Evolutionary conservation across 768 basidiomycete species (phyloP).

Genomic region (Pleurotus cornucopiae): DNA sequence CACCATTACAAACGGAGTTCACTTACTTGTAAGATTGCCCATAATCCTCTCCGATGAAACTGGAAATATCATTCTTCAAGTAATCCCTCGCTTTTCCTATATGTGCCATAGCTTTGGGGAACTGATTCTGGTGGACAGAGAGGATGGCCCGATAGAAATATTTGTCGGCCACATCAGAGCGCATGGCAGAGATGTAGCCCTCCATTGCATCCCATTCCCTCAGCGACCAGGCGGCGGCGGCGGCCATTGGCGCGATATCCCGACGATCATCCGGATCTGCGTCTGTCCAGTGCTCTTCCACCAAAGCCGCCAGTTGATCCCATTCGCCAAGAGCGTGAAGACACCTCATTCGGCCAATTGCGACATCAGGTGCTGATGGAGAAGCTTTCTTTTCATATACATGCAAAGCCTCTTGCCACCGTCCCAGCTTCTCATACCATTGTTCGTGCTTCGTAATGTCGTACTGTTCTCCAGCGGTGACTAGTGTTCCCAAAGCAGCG

Average conservation of each 20-base stretch:
- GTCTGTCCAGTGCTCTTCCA: slow-evolving; percentile 83
- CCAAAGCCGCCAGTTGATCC: slow-evolving; percentile 84
- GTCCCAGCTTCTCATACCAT: slow-evolving; percentile 95
- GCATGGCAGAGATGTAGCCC: slow-evolving; percentile 92
- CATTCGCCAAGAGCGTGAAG: slow-evolving; percentile 98
- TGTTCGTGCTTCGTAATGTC: slow-evolving; percentile 92
- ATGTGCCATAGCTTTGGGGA: slow-evolving; percentile 82
- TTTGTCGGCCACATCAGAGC: slow-evolving; percentile 86
- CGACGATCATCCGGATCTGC: slow-evolving; percentile 79
- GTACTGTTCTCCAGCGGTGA: slow-evolving; percentile 85
- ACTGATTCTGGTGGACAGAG: slow-evolving; percentile 94
- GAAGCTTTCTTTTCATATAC: slow-evolving; percentile 83
- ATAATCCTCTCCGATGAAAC: slow-evolving; percentile 93
- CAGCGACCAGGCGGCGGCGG: slow-evolving; percentile 95
- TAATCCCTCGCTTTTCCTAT: slow-evolving; percentile 92
- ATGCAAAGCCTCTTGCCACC: slow-evolving; percentile 90
- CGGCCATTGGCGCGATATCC: slow-evolving; percentile 94
- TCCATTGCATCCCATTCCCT: slow-evolving; percentile 99
- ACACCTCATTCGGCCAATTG: slow-evolving; percentile 92
- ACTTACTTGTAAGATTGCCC: slow-evolving; percentile 91
- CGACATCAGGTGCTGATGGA: slow-evolving; percentile 70
- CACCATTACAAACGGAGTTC: neutral
- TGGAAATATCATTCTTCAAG: slow-evolving; percentile 85
- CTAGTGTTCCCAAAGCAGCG: slow-evolving; percentile 94
- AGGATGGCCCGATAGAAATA: slow-evolving; percentile 96